Evolutionary conservation across 1,139 yeast species (phyloP), one percentile per base, ranked within the genome.

Genomic region (Arxiozyma bovina): DNA sequence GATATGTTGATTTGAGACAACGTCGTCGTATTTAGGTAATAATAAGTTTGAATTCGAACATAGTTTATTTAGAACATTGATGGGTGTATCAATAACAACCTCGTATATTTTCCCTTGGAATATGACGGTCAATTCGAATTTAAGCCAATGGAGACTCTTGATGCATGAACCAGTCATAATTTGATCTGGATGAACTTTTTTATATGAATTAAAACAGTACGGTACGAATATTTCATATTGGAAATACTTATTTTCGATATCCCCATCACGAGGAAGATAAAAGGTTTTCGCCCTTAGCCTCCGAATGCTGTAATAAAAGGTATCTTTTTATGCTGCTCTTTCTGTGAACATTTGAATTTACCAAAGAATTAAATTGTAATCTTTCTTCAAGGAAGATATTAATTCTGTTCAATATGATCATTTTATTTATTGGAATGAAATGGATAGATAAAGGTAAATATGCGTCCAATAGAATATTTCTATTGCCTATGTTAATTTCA

Each of bases 141-240:
- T 93, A 62, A 93, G 82, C 97, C 98, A 91, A 71, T 93, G 99
- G 63, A 87, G 93, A 8, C 91, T 78, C 69, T 88, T 88, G 60
- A 93, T 87, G 62, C 82, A 82, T 42, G 79, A 80, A 62, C 78
- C 84, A 27, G 11, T 7, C 2, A 89, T 81, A 17, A 27, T 30
- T 0, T 96, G 87, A 57, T 67, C 65, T n/a, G 71, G 70, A 53
- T 67, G 65, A 47, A 68, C 48, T 7, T 90, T 74, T 62, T 86
- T 93, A 59, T 90, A 82, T 5, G 97, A 96, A 12, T 96, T 86
- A 66, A 91, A 96, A 57, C 90, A 88, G 57, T 63, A 90, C 1
- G 98, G 98, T 21, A 93, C 84, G 61, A 76, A 85, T 17, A 90
- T 80, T 66, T 87, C 87, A 68, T 89, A 87, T 66, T 91, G 96